Evolutionary conservation across 306 rosid genomes (phyloP).

Genomic region (Cicer yamashitae): DNA sequence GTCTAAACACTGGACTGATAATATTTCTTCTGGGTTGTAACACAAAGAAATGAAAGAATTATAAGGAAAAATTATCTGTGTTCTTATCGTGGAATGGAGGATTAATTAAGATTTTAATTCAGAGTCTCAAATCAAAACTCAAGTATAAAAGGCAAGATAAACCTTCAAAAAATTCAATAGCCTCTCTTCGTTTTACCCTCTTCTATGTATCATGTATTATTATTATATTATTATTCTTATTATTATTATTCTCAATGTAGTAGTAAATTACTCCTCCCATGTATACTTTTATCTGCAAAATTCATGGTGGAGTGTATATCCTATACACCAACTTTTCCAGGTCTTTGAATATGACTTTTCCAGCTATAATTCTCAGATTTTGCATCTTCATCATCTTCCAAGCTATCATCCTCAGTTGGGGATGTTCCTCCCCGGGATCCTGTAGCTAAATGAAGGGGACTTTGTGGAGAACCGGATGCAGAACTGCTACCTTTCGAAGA

Average conservation of each 20-base stretch:
- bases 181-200: slow-evolving; percentile 66
- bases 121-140: slow-evolving; percentile 57
- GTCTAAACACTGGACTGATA: slow-evolving; percentile 38
- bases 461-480: slow-evolving; percentile 88
- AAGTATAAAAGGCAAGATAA: slow-evolving; percentile 60
- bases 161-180: slow-evolving; percentile 70
- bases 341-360: slow-evolving; percentile 60
- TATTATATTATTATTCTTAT: too few species aligned
- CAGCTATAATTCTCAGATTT: slow-evolving; percentile 83
- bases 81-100: slow-evolving; percentile 32
- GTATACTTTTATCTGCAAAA: slow-evolving; percentile 81
- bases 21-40: slow-evolving; percentile 33
- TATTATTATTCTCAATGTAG: slow-evolving; percentile 52
- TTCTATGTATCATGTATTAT: slow-evolving; percentile 56
- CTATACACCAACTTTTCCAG: slow-evolving; percentile 78
- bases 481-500: slow-evolving; percentile 82
- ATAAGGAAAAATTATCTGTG: slow-evolving; percentile 39
- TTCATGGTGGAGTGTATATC: slow-evolving; percentile 64
- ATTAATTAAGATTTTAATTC: slow-evolving; percentile 45
- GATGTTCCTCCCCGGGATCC: slow-evolving; percentile 68
- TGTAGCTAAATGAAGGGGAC: slow-evolving; percentile 80
- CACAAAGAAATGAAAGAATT: slow-evolving; percentile 48
- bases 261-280: slow-evolving; percentile 63
- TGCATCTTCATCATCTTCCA: slow-evolving; percentile 82
- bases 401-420: slow-evolving; percentile 65